A percentile compares a stretch with the other conserved stretches of the same genome.
These are phyloP conservation scores for Colletotrichum euphorbiae DNA, from an alignment of 2,329 filamentous ascomycete genomes.

Conservation along the genomic window DNA sequence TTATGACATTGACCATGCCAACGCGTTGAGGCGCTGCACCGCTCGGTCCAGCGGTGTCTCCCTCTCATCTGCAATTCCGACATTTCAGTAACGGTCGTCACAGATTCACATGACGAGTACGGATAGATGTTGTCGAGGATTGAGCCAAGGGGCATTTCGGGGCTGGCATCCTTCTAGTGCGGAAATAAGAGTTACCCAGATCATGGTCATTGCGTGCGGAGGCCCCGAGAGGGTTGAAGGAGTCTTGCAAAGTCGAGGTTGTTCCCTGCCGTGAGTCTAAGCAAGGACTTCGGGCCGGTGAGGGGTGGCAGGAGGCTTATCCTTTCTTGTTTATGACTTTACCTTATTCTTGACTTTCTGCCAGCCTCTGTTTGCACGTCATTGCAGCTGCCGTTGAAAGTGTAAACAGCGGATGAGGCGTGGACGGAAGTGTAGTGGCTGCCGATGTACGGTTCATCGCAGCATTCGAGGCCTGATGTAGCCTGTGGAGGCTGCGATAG, in stretches of 20 bases:
- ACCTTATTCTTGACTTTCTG: conserved; percentile 12
- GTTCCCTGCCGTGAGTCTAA: conserved; percentile 1
- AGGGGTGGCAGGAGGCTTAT: conserved; percentile 20
- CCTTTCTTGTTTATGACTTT: conserved; percentile 22
- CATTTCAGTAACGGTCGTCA: neutral
- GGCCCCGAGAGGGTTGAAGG: conserved; percentile 7
- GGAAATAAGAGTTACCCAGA: conserved; percentile 4
- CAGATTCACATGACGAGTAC: conserved; percentile 7
- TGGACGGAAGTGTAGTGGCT: neutral
- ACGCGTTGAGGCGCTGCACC: conserved; percentile 21
- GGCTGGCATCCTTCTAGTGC: conserved; percentile 5
- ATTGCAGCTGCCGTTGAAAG: conserved; percentile 6
- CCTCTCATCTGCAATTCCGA: neutral
- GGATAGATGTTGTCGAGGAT: conserved; percentile 8
- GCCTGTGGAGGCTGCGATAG: neutral
- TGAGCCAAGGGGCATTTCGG: conserved; percentile 3
- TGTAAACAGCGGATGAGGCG: conserved; percentile 12
- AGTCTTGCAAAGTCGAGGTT: conserved; percentile 18
- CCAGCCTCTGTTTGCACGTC: conserved; percentile 22
- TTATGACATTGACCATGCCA: conserved; percentile 16
- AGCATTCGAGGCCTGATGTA: conserved; percentile 11
- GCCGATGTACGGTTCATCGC: conserved; percentile 17
- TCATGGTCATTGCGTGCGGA: conserved; percentile 16
- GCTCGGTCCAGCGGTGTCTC: conserved; percentile 30
- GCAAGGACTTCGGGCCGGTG: conserved; percentile 27